Evolutionary conservation across 176 grass and related monocot species (phyloP), one percentile per base, ranked within the genome.

Genomic region (Typha latifolia): DNA sequence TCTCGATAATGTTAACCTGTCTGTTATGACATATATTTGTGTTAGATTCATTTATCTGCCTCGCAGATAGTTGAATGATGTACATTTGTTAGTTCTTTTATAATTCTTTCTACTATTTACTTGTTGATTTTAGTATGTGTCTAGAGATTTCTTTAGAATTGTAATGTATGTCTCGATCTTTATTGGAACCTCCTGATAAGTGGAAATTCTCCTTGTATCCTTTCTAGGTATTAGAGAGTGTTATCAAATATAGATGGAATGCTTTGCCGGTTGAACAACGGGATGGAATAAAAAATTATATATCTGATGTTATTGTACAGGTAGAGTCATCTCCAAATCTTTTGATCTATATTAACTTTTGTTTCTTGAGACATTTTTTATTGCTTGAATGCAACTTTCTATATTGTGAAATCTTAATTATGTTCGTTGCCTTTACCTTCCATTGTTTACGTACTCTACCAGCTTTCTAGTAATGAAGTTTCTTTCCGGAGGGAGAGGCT

Each of bases 211-310:
- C 16, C 63, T 82, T 61, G 48, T 59, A 57, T 74, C 37, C 47
- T 67, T 73, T 84, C 16, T 70, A 99, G 95, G 89, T 99, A 51
- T 79, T 99, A 78, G 95, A 99, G 84, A 99, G 89, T 81, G 95
- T 99, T 68, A 99, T 99, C 65, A 99, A 99, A 68, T 99, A 99
- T 64, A 90, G 84, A 74, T 99, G 95, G 95, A 99, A 99, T 21
- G 95, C 86, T 1, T 63, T 99, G 32, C 95, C 95, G 8, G 80
- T 82, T 49, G 95, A 99, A 77, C 95, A 99, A 65, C 79, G 95
- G 62, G 95, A 99, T 72, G 95, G 95, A 56, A 99, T 99, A 48
- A 99, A 99, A 78, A 99, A 94, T 79, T 99, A 99, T 59, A 86
- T 99, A 74, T 99, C 95, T 14, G 89, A 94, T 62, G 83, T 99